Percentiles rank a stretch among this genome's conserved stretches.
phyloP scores from a whole-genome alignment of 1,139 yeast species.

The Tardiomyces blankii region DNA sequence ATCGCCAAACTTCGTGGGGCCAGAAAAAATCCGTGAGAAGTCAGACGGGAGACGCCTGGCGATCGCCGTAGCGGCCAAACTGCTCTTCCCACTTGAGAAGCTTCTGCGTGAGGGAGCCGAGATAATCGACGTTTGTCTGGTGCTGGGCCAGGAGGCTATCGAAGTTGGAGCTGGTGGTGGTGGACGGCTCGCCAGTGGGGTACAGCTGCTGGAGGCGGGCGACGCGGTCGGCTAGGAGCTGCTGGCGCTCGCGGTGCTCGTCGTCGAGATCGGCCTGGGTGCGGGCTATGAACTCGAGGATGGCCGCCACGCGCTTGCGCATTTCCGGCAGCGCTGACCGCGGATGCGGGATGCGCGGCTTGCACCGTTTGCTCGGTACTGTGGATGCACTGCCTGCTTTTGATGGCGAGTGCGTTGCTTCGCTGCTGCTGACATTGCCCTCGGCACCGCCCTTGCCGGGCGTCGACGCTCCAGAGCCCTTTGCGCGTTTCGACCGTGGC shows the following conservation, averaged over 20 bases:
- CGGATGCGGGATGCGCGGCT: slow-evolving; percentile 72
- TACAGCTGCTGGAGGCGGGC: not conserved
- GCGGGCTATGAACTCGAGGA: slow-evolving; percentile 78
- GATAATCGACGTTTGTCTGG: slow-evolving; percentile 46
- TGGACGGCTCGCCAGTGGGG: not conserved
- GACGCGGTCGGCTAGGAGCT: slow-evolving; percentile 26
- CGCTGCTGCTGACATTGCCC: not conserved
- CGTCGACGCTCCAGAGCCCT: not conserved
- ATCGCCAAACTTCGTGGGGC: too few species aligned
- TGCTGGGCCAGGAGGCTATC: slow-evolving; percentile 36
- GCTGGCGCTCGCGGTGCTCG: slow-evolving; percentile 50
- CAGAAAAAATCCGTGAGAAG: too few species aligned
- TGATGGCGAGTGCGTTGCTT: not conserved
- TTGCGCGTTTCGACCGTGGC: not conserved
- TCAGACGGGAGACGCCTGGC: not conserved
- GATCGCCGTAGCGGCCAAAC: slow-evolving; percentile 39
- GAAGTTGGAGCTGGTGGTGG: slow-evolving; percentile 8
- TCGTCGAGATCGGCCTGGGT: slow-evolving; percentile 71
- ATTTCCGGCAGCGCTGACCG: slow-evolving; percentile 68
- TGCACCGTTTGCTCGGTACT: slow-evolving; percentile 47
- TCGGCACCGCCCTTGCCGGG: not conserved
- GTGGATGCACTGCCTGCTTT: not conserved
- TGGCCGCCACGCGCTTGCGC: slow-evolving; percentile 80
- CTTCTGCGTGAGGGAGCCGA: slow-evolving; percentile 62
- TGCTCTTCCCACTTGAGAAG: slow-evolving; percentile 69